A percentile compares a stretch with the other conserved stretches of the same genome.
These are phyloP conservation scores for Aegilops umbellulata DNA, from an alignment of 176 grass and related monocot species.

Conservation along the genomic window DNA sequence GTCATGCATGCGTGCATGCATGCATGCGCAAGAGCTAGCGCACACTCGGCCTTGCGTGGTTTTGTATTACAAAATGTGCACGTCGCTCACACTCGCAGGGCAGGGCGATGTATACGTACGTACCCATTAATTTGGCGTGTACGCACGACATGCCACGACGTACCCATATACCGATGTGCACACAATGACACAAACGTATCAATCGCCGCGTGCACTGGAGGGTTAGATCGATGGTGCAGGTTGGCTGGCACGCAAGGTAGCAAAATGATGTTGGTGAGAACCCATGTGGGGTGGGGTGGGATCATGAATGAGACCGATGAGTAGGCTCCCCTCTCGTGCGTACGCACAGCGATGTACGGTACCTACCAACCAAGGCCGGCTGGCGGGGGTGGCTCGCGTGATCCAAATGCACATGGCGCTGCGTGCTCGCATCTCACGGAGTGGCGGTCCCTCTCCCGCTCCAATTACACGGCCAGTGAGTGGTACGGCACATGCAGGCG, in stretches of 20 bases:
- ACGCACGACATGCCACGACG: background rate
- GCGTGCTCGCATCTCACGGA: background rate
- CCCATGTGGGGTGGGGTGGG: background rate
- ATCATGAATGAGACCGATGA: background rate
- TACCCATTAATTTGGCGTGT: background rate
- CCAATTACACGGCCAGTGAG: background rate
- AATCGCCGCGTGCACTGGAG: background rate
- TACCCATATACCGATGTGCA: background rate
- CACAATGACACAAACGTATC: background rate
- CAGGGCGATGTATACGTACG: too few species aligned
- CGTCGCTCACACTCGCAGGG: too few species aligned
- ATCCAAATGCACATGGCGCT: constrained; percentile 49
- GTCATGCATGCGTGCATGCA: background rate
- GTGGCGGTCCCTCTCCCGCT: background rate
- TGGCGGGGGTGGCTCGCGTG: background rate
- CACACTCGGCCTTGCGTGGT: background rate
- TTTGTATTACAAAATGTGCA: background rate
- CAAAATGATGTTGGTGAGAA: background rate
- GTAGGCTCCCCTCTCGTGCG: constrained; percentile 11
- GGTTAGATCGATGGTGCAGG: background rate
- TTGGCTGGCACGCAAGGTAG: background rate
- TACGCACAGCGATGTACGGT: constrained; percentile 30
- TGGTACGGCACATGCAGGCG: constrained; percentile 6
- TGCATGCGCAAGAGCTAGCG: background rate
- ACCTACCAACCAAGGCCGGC: constrained; percentile 3